Conservation (phyloP, 2,329 filamentous ascomycete species). For the Cladophialophora psammophila region DNA sequence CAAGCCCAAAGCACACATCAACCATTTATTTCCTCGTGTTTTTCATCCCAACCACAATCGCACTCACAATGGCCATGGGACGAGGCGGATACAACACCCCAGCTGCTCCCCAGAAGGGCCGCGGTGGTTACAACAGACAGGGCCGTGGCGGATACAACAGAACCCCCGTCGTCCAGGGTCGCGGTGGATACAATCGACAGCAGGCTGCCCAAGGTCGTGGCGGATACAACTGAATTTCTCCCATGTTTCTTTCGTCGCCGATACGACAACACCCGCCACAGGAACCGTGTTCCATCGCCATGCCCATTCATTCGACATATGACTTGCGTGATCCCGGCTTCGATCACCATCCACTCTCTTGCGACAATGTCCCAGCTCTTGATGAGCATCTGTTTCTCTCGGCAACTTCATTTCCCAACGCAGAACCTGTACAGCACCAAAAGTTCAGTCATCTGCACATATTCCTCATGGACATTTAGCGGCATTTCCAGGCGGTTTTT, state of each 20-base stretch:
- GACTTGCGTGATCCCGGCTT: conserved; percentile 25
- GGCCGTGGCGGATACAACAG: conserved; percentile 37
- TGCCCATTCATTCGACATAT: conserved; percentile 9
- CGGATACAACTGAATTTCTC: conserved; percentile 45
- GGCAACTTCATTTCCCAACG: conserved; percentile 58
- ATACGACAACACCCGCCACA: conserved; percentile 3
- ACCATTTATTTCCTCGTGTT: conserved; percentile 31
- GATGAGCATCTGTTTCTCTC: conserved; percentile 20
- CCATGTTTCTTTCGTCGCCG: conserved; percentile 10
- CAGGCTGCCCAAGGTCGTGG: conserved; percentile 43
- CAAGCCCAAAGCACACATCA: conserved; percentile 11
- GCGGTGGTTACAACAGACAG: conserved; percentile 49
- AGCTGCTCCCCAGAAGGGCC: conserved; percentile 43
- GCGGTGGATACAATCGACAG: conserved; percentile 41
- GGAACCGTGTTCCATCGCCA: conserved; percentile 21
- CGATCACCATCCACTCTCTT: conserved; percentile 21
- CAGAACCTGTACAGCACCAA: conserved; percentile 57
- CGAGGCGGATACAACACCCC: conserved; percentile 45
- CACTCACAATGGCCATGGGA: conserved; percentile 39
- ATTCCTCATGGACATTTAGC: conserved; percentile 23
- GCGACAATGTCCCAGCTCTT: conserved; percentile 22
- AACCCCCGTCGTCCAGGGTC: conserved; percentile 22
- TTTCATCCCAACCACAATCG: conserved; percentile 26
- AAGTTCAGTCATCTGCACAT: conserved; percentile 26
- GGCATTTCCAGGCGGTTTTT: conserved; percentile 25